Conservation (phyloP, 768 basidiomycete species). For the Leccinellum rugosiceps region DNA sequence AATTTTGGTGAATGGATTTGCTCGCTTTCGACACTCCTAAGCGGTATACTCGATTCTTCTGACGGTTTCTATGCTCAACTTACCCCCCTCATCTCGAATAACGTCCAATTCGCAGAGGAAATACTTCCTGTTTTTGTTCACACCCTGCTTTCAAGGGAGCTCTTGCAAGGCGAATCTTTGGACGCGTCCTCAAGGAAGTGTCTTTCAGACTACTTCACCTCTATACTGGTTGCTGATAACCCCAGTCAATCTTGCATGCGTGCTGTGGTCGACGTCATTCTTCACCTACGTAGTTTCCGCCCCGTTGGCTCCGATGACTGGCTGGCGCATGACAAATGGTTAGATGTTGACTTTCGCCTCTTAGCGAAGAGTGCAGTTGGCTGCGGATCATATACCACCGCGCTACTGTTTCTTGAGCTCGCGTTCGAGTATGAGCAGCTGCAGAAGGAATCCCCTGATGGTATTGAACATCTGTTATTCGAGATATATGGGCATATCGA, state of each 20-base stretch:
- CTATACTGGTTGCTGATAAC: conserved; percentile 27
- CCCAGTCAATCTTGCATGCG: conserved; percentile 44
- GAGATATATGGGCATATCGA: conserved; percentile 94
- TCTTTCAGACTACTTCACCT: conserved; percentile 23
- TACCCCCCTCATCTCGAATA: conserved; percentile 50
- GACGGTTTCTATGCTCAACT: conserved; percentile 72
- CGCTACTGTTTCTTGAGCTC: conserved; percentile 85
- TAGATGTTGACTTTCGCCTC: conserved; percentile 68
- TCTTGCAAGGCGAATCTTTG: conserved; percentile 5
- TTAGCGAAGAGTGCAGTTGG: conserved; percentile 70
- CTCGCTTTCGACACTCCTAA: conserved; percentile 52
- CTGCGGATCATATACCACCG: conserved; percentile 86
- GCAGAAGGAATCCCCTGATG: conserved; percentile 24
- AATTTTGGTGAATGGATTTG: conserved; percentile 66
- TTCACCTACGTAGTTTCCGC: conserved; percentile 74
- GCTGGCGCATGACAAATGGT: conserved; percentile 74
- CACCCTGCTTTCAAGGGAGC: conserved; percentile 46
- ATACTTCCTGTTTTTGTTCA: conserved; percentile 77
- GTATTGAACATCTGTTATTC: conserved; percentile 73
- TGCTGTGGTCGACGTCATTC: conserved; percentile 68
- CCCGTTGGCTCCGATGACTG: conserved; percentile 37
- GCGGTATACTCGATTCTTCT: conserved; percentile 49
- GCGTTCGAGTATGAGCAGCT: conserved; percentile 49
- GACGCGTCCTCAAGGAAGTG: conserved; percentile 12
- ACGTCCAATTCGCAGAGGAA: conserved; percentile 58